A percentile compares a stretch with the other conserved stretches of the same genome.
Evolutionary conservation across 225 moss, liverwort and hornwort genomes (phyloP).

Genomic region (Straminergon stramineum): DNA sequence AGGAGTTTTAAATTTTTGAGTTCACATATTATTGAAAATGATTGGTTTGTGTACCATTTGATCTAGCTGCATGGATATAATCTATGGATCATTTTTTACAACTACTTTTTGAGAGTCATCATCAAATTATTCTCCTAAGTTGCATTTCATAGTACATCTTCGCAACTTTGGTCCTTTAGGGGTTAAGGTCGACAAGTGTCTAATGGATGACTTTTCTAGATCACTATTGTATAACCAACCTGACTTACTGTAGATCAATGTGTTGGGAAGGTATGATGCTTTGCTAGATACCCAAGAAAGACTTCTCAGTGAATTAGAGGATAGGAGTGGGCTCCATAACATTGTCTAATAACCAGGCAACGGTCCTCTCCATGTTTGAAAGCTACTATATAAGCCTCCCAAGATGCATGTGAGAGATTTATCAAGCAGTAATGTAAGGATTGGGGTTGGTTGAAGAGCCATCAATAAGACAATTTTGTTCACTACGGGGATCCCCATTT

Average conservation of each 20-base stretch:
- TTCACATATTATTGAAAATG: too few relatives aligned
- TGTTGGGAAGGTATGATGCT: background rate
- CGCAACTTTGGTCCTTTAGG: too few relatives aligned
- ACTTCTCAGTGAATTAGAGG: background rate
- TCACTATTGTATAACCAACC: too few relatives aligned
- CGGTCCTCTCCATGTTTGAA: background rate
- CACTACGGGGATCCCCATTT: accelerated
- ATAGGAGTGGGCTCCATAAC: background rate
- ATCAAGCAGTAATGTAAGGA: background rate
- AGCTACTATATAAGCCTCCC: too few relatives aligned
- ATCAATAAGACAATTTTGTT: background rate
- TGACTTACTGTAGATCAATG: too few relatives aligned
- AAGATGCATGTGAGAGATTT: background rate
- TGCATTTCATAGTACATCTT: too few relatives aligned
- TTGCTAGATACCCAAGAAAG: accelerated
- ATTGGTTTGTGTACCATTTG: too few relatives aligned
- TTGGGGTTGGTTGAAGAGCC: background rate
- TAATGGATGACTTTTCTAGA: background rate
- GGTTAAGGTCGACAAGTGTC: background rate
- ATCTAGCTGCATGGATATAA: too few relatives aligned
- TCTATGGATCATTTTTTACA: too few relatives aligned
- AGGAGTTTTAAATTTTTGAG: too few relatives aligned
- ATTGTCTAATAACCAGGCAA: background rate
- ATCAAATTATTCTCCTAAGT: too few relatives aligned
- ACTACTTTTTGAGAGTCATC: too few relatives aligned